Conservation (phyloP, 495 filamentous ascomycete species). For the Neurospora sp. region DNA sequence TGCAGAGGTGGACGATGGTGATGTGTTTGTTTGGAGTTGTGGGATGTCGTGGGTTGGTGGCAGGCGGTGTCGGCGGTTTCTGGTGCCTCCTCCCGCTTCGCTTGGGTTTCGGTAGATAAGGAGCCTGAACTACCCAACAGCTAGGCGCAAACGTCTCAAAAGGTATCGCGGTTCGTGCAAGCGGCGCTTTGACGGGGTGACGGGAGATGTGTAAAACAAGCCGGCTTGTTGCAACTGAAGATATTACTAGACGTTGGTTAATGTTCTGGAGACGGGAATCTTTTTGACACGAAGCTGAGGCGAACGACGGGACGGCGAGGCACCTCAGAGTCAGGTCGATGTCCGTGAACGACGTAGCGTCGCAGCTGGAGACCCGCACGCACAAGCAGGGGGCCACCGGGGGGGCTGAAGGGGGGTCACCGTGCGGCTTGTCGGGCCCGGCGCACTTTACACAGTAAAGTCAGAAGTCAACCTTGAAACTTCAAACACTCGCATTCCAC, state of each 20-base stretch:
- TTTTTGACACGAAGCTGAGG: not conserved
- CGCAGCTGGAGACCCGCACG: not conserved
- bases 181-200: not conserved
- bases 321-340: not conserved
- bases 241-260: not conserved
- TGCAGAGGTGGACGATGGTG: not conserved
- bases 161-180: not conserved
- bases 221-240: not conserved
- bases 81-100: not conserved
- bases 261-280: not conserved
- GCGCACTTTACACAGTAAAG: too few species aligned
- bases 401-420: not conserved
- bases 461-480: too few species aligned
- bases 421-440: too few species aligned
- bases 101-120: not conserved
- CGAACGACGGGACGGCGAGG: not conserved
- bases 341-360: not conserved
- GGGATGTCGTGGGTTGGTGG: not conserved
- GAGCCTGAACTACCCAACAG: not conserved
- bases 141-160: not conserved
- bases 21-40: not conserved
- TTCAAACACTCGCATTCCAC: too few species aligned
- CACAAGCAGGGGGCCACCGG: not conserved
- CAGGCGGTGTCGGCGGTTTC: not conserved
- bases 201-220: not conserved